Base-by-base conservation (phyloP, 2,329 filamentous ascomycete genomes). In the Pestalotiopsis sp. region DNA sequence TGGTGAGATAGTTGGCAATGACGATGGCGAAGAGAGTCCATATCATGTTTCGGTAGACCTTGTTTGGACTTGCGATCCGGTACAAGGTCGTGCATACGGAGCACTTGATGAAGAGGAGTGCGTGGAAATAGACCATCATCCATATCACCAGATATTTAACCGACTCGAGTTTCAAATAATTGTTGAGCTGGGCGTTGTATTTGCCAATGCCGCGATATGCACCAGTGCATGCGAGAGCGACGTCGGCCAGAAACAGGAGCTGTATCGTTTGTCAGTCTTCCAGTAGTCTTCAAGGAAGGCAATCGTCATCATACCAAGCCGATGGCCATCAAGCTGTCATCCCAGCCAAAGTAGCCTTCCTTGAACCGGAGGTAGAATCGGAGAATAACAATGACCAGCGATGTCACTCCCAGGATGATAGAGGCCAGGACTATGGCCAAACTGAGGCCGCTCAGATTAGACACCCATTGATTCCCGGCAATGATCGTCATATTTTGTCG, bases 71-170 rank as follows among this genome's bases (percentile, higher is more conserved):
- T 45, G 73, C 71, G n/a, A 69, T 82, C 11, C 81, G 73, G 41
- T 79, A 77, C 0, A 81, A 78, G 41, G 75, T 78, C 9, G 78
- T 74, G 62, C 81, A 81, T 74, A 75, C 76, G 41, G 80, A 82
- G 20, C 79, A 79, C 57, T 77, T 77, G 71, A 77, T 70, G 20
- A 73, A 68, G 13, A 73, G 70, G 27, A 76, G 67, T 4, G 71
- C 70, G 39, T 68, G 56, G 25, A 76, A 73, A 68, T 77, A 77
- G 17, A 73, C 67, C n/a, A 76, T 59, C 64, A 76, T 76, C 73
- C 75, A 76, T 41, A 76, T 69, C 39, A 73, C 72, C 45, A 75
- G 72, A 20, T 70, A 72, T 41, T 75, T 75, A n/a, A 69, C 68
- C 17, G 66, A 65, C 58, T 73, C 70, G 4, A 63, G 63, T 25